Conservation (phyloP, 805 yeast genomes). For the Saturnispora dispora region DNA sequence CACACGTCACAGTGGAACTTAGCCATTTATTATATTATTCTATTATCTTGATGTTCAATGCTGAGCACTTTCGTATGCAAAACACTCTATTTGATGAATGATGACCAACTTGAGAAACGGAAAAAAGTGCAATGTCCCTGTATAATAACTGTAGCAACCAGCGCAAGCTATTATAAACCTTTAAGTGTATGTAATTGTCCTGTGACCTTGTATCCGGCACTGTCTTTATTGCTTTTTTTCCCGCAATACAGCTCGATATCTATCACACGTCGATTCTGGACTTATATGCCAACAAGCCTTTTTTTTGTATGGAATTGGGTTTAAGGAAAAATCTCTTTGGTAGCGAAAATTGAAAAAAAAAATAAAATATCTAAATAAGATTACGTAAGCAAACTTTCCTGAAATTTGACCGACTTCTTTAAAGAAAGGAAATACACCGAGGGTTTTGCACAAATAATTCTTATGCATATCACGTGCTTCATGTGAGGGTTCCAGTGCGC, state of each 20-base stretch:
- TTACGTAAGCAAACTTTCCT: background rate
- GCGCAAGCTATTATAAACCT: background rate
- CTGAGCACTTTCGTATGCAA: conserved; percentile 5
- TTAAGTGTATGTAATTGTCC: background rate
- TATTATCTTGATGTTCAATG: background rate
- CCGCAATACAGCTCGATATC: background rate
- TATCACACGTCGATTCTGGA: background rate
- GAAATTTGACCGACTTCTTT: background rate
- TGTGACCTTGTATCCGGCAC: background rate
- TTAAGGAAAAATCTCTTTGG: background rate
- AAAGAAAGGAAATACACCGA: too few relatives aligned
- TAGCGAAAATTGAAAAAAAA: background rate
- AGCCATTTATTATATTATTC: conserved; percentile 23
- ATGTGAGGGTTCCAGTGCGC: background rate
- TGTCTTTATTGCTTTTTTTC: background rate
- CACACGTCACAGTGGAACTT: conserved; percentile 92
- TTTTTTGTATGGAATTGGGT: background rate
- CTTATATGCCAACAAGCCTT: background rate
- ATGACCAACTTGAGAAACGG: background rate
- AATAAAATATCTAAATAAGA: background rate
- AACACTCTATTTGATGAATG: background rate
- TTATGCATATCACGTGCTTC: conserved; percentile 4
- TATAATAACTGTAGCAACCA: background rate
- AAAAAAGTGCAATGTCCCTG: background rate
- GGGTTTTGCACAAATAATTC: background rate